Evolutionary conservation across 495 filamentous ascomycete genomes (phyloP).

Genomic region (Daldinia loculata): DNA sequence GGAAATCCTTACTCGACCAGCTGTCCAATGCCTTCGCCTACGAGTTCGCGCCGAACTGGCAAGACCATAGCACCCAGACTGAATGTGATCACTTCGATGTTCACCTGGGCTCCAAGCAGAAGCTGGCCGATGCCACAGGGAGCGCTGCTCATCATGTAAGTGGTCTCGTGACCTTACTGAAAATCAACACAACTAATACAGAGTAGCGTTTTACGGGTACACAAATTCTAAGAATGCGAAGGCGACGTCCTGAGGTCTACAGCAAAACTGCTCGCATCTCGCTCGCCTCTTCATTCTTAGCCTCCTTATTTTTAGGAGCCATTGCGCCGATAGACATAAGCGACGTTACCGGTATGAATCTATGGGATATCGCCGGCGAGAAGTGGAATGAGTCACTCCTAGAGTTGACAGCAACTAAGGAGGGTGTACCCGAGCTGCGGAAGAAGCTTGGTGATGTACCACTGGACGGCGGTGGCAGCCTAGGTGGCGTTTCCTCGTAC

Average conservation of each 20-base stretch:
- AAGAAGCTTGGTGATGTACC: constrained; percentile 82
- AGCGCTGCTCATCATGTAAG: constrained; percentile 93
- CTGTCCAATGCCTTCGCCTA: constrained; percentile 80
- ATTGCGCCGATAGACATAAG: constrained; percentile 92
- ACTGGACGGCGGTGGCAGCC: constrained; percentile 77
- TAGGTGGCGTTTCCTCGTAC: constrained; percentile 78
- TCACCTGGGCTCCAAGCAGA: constrained; percentile 68
- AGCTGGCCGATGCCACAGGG: constrained; percentile 80
- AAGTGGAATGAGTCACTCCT: constrained; percentile 78
- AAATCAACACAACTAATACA: constrained; percentile 33
- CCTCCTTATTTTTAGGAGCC: constrained; percentile 85
- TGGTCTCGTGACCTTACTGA: background rate
- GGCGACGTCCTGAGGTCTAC: constrained; percentile 82
- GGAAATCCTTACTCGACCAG: constrained; percentile 71
- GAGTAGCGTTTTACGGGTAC: constrained; percentile 93
- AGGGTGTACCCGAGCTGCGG: constrained; percentile 72
- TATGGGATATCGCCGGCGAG: constrained; percentile 86
- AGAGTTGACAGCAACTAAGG: constrained; percentile 71
- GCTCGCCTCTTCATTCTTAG: constrained; percentile 93
- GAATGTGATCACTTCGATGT: constrained; percentile 91
- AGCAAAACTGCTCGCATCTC: constrained; percentile 82
- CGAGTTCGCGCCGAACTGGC: constrained; percentile 94
- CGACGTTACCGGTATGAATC: constrained; percentile 95
- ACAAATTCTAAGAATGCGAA: constrained; percentile 88
- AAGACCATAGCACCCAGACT: constrained; percentile 90